Conservation (phyloP, 495 filamentous ascomycete species). For the Penicillium robsamsonii region DNA sequence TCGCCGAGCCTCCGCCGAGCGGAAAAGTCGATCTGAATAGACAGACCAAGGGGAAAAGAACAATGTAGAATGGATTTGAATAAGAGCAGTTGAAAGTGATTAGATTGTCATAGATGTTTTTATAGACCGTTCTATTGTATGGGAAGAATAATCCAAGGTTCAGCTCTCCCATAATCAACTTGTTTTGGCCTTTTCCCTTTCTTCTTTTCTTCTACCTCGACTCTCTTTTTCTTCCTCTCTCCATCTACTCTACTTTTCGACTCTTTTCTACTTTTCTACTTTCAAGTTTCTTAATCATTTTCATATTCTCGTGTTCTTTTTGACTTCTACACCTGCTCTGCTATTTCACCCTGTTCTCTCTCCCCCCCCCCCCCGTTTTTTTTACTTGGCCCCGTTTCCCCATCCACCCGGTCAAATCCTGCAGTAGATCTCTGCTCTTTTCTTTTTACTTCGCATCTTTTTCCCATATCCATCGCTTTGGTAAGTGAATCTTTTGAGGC, state of each 20-base stretch:
- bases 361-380: not conserved
- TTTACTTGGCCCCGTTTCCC: conserved; percentile 1
- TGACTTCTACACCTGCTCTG: not conserved
- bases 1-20: not conserved
- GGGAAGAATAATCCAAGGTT: conserved; percentile 1
- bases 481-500: conserved; percentile 2
- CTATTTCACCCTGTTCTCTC: conserved; percentile 5
- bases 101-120: not conserved
- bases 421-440: conserved; percentile 16
- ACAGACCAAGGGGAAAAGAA: not conserved
- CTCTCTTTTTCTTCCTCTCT: not conserved
- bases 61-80: not conserved
- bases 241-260: not conserved
- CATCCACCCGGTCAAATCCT: conserved; percentile 20
- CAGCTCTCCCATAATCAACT: conserved; percentile 4
- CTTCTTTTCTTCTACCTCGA: not conserved
- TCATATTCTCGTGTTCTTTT: conserved; percentile 1
- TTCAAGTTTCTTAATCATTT: not conserved
- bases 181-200: conserved; percentile 12
- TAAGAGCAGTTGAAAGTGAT: not conserved
- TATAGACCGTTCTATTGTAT: not conserved
- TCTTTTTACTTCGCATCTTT: not conserved
- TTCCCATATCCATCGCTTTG: not conserved
- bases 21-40: not conserved
- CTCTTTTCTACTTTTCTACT: conserved; percentile 3